Evolutionary conservation across 208 protist species (phyloP).

Genomic region (Angomonas ambiguus): DNA sequence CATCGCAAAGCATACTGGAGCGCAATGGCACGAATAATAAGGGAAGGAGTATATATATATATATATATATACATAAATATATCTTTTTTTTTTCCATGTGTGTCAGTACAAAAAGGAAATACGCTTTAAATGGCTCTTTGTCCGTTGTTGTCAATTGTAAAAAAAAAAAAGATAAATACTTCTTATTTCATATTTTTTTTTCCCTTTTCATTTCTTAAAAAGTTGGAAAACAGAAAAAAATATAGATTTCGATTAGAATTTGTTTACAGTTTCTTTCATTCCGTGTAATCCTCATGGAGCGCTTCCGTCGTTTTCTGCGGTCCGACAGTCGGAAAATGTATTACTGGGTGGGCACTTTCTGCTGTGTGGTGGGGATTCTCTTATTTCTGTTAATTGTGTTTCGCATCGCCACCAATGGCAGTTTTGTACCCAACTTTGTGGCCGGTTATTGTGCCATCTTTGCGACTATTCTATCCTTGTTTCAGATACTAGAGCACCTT

Average conservation of each 20-base stretch:
- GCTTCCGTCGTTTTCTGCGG: constrained; percentile 4
- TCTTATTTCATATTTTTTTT: constrained; percentile 4
- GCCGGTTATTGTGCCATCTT: constrained; percentile 88
- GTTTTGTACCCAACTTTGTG: constrained; percentile 69
- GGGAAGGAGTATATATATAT: neutral
- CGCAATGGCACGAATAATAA: constrained; percentile 46
- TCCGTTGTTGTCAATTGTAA: neutral
- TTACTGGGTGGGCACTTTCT: constrained; percentile 81
- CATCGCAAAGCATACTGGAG: constrained; percentile 81
- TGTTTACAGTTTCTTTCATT: neutral
- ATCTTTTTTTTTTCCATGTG: constrained; percentile 7
- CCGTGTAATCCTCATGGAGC: neutral
- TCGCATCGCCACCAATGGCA: constrained; percentile 35
- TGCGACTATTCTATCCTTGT: constrained; percentile 78
- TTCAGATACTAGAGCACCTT: constrained; percentile 91
- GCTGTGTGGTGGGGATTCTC: constrained; percentile 67
- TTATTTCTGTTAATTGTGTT: constrained; percentile 63
- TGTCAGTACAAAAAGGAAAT: neutral
- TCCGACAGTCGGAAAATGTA: constrained; percentile 74
- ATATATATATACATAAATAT: neutral
- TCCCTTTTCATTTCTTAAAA: neutral
- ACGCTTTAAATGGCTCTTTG: neutral
- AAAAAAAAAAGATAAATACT: too few relatives aligned
- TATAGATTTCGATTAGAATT: constrained; percentile 4
- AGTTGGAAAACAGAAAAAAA: too few relatives aligned